Percentiles rank a stretch among this genome's conserved stretches.
Conservation (phyloP, 352 stramenopile genomes). For the Plasmopara halstedii region DNA sequence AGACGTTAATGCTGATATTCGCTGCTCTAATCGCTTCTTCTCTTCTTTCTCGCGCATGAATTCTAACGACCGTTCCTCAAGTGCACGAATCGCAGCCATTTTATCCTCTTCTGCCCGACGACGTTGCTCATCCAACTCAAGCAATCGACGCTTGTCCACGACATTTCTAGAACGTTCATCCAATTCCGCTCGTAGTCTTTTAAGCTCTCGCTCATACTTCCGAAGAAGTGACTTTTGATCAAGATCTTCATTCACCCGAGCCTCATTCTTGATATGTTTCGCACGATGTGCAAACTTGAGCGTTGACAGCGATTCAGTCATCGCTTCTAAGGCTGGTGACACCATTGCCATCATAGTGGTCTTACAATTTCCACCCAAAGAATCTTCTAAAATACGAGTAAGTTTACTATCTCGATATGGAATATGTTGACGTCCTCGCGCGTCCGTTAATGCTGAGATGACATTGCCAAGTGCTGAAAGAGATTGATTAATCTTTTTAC, state of each 20-base stretch:
- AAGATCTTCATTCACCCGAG: constrained; percentile 88
- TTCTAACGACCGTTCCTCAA: constrained; percentile 87
- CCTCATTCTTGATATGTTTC: constrained; percentile 91
- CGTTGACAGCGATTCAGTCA: constrained; percentile 89
- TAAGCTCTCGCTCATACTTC: constrained; percentile 94
- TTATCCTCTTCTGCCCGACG: constrained; percentile 91
- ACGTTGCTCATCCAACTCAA: constrained; percentile 87
- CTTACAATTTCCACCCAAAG: constrained; percentile 90
- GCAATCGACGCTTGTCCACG: constrained; percentile 88
- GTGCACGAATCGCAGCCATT: constrained; percentile 89
- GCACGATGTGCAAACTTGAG: constrained; percentile 92
- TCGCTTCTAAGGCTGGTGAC: constrained; percentile 81
- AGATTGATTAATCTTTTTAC: constrained; percentile 92
- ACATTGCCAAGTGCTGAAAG: constrained; percentile 88
- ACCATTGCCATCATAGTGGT: constrained; percentile 97
- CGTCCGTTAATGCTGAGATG: constrained; percentile 86
- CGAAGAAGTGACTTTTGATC: constrained; percentile 89
- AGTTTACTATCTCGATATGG: constrained; percentile 92
- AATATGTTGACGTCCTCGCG: constrained; percentile 84
- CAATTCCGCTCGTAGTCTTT: constrained; percentile 86
- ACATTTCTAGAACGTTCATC: constrained; percentile 90
- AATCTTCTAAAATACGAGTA: constrained; percentile 88
- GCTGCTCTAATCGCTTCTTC: constrained; percentile 91
- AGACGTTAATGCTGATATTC: constrained; percentile 87
- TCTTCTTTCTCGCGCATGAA: constrained; percentile 95